phyloP scores from a whole-genome alignment of 257 asterid species.

The Nemophila menziesii region DNA sequence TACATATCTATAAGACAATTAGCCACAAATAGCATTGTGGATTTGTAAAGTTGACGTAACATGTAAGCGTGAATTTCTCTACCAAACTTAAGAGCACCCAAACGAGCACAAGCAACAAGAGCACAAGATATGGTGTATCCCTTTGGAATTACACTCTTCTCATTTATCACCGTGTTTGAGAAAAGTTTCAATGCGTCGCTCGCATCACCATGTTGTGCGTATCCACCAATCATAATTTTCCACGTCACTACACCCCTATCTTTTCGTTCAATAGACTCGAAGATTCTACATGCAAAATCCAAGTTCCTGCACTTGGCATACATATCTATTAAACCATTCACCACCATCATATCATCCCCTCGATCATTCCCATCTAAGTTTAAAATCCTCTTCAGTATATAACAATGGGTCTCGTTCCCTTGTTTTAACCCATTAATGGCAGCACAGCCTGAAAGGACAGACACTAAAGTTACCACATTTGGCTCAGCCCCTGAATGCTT shows the following conservation, averaged over 20 bases:
- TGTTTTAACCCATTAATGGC: conserved; percentile 45
- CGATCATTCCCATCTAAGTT: conserved; percentile 31
- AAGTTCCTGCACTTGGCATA: conserved; percentile 61
- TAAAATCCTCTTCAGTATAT: conserved; percentile 31
- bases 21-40: conserved; percentile 52
- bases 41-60: conserved; percentile 44
- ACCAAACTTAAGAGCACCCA: conserved; percentile 56
- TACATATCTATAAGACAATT: conserved; percentile 92
- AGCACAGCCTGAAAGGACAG: conserved; percentile 78
- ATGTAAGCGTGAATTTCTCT: conserved; percentile 63
- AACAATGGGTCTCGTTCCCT: conserved; percentile 72
- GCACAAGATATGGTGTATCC: conserved; percentile 70
- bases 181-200: conserved; percentile 55
- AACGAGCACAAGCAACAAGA: conserved; percentile 77
- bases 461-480: conserved; percentile 63
- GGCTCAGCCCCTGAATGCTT: conserved; percentile 41
- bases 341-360: conserved; percentile 78
- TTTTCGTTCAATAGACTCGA: conserved; percentile 33
- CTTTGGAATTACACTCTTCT: conserved; percentile 41
- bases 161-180: conserved; percentile 41
- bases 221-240: conserved; percentile 88
- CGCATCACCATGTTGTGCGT: conserved; percentile 81
- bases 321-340: conserved; percentile 76
- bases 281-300: conserved; percentile 38
- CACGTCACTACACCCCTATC: conserved; percentile 76